Percentiles rank a stretch among this genome's conserved stretches.
Evolutionary conservation across 768 basidiomycete species (phyloP).

Genomic region (Boletus vinaceobasis): DNA sequence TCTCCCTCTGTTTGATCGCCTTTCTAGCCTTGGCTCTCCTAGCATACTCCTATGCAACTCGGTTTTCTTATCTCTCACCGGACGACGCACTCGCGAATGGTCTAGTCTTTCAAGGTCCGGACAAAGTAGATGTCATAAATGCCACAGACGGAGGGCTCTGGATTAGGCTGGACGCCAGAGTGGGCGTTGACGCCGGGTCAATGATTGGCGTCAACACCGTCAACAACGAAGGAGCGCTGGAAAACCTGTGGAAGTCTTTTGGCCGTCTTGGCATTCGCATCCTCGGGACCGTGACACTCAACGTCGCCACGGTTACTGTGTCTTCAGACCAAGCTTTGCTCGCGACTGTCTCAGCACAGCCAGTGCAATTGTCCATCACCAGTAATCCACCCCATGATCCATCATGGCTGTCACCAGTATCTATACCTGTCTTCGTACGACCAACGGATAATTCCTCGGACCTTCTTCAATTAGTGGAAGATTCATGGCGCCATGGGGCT

Average conservation of each 20-base stretch:
- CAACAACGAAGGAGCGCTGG: constrained; percentile 41
- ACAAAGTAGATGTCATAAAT: constrained; percentile 59
- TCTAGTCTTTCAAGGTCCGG: constrained; percentile 57
- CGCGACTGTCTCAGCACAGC: constrained; percentile 43
- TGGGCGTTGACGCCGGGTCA: constrained; percentile 68
- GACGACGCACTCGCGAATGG: constrained; percentile 56
- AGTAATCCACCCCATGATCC: constrained; percentile 34
- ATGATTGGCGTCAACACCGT: constrained; percentile 53
- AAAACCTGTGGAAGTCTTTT: constrained; percentile 58
- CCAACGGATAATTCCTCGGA: constrained; percentile 52
- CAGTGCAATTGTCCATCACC: constrained; percentile 54
- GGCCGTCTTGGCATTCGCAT: constrained; percentile 64
- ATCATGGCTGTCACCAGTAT: constrained; percentile 58
- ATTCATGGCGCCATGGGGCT: constrained; percentile 55
- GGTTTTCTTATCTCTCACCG: constrained; percentile 49
- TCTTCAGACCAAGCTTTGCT: constrained; percentile 43
- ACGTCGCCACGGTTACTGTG: constrained; percentile 49
- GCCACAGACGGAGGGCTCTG: constrained; percentile 60
- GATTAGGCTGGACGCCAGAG: constrained; percentile 51
- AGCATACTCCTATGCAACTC: constrained; percentile 64
- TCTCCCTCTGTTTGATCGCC: constrained; percentile 46
- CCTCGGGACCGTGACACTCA: constrained; percentile 55
- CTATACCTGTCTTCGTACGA: constrained; percentile 46
- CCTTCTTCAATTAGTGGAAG: constrained; percentile 48
- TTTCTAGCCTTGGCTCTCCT: constrained; percentile 47